Evolutionary conservation across 805 yeast species (phyloP).

Genomic region (Teunomyces cretensis): DNA sequence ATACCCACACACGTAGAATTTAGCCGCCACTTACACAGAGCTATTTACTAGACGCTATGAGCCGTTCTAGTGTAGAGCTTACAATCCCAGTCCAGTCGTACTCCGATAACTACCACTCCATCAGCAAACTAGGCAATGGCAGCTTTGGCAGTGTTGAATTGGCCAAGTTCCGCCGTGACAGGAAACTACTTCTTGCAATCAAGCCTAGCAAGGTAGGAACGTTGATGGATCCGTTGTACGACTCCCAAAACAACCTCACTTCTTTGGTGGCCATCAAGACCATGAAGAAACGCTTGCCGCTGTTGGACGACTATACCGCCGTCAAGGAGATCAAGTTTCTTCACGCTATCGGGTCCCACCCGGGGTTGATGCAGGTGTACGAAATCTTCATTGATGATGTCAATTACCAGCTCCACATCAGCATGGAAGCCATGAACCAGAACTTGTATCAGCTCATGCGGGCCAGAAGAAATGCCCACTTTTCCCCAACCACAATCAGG

Average conservation of each 20-base stretch:
- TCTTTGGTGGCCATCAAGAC: slow-evolving; percentile 76
- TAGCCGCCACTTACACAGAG: neutral
- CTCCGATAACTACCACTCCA: slow-evolving; percentile 39
- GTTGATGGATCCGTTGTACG: slow-evolving; percentile 45
- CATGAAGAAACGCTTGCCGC: slow-evolving; percentile 55
- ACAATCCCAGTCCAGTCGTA: slow-evolving; percentile 15
- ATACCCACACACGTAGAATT: neutral
- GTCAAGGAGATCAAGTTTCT: slow-evolving; percentile 72
- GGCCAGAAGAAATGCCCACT: slow-evolving; percentile 50
- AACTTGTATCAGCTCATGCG: slow-evolving; percentile 77
- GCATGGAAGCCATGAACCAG: slow-evolving; percentile 87
- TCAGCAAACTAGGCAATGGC: slow-evolving; percentile 66
- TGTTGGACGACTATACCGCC: slow-evolving; percentile 27
- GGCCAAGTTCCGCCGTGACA: slow-evolving; percentile 48
- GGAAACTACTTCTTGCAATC: slow-evolving; percentile 17
- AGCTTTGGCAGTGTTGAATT: slow-evolving; percentile 72
- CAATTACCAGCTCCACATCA: slow-evolving; percentile 65
- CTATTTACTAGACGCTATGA: neutral
- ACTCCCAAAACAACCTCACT: slow-evolving; percentile 18
- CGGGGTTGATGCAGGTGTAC: slow-evolving; percentile 67
- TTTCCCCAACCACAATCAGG: slow-evolving; percentile 59
- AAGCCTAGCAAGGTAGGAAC: slow-evolving; percentile 38
- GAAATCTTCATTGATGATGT: slow-evolving; percentile 75
- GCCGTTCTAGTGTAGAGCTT: neutral
- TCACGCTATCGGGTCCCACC: slow-evolving; percentile 66